These are phyloP conservation scores for Ceratocystis smalleyi DNA, from an alignment of 2,329 filamentous ascomycete species.

Conservation along the genomic window DNA sequence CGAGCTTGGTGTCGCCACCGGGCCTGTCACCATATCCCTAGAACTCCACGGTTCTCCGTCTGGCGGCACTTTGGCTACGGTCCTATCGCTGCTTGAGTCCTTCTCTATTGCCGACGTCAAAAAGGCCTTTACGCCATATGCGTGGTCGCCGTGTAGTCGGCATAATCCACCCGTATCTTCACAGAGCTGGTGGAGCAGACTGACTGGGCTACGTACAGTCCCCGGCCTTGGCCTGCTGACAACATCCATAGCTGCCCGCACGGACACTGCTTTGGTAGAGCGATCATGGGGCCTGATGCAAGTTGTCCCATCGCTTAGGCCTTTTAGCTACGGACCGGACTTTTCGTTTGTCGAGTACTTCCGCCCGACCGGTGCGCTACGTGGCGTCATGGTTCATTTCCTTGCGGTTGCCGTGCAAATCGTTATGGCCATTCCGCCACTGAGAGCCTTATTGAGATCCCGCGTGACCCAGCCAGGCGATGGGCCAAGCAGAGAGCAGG, in stretches of 20 bases:
- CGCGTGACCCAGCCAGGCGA: slow-evolving; percentile 39
- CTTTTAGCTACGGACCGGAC: slow-evolving; percentile 42
- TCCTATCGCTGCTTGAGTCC: slow-evolving; percentile 42
- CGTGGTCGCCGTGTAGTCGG: slow-evolving; percentile 41
- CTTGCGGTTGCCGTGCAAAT: slow-evolving; percentile 29
- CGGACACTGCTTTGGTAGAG: slow-evolving; percentile 41
- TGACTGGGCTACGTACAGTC: slow-evolving; percentile 36
- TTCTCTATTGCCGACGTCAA: slow-evolving; percentile 35
- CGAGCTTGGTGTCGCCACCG: slow-evolving; percentile 33
- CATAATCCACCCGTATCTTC: slow-evolving; percentile 21
- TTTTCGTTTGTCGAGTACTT: slow-evolving; percentile 44
- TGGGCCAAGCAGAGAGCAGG: slow-evolving; percentile 36
- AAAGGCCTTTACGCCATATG: slow-evolving; percentile 35
- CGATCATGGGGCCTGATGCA: slow-evolving; percentile 47
- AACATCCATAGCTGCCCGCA: slow-evolving; percentile 33
- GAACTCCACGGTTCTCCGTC: slow-evolving; percentile 36
- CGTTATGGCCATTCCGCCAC: slow-evolving; percentile 31
- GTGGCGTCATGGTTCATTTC: slow-evolving; percentile 36
- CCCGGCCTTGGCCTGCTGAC: slow-evolving; percentile 41
- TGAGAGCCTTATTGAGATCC: slow-evolving; percentile 31
- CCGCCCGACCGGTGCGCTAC: slow-evolving; percentile 34
- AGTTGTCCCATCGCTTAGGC: slow-evolving; percentile 29
- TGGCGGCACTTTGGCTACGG: slow-evolving; percentile 53
- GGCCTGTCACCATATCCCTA: slow-evolving; percentile 39
- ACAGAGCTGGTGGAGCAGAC: slow-evolving; percentile 28